These are phyloP conservation scores for Bimuria novae-zelandiae DNA, from an alignment of 2,329 filamentous ascomycete species.

Conservation along the genomic window DNA sequence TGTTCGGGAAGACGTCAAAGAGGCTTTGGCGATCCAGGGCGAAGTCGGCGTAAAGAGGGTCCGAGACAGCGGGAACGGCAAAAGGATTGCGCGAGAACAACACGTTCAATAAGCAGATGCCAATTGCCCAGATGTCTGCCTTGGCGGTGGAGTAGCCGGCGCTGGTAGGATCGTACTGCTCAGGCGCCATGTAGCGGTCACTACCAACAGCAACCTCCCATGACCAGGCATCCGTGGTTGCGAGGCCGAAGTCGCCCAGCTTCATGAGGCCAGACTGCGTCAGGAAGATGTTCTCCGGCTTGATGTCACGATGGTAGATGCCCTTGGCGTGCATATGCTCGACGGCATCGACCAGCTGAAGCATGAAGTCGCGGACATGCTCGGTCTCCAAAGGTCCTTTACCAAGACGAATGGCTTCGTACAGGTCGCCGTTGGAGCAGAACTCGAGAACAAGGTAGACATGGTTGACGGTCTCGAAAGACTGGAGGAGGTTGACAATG, in stretches of 20 bases:
- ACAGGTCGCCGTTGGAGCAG: constrained; percentile 92
- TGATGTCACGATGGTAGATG: constrained; percentile 97
- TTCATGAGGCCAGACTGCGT: constrained; percentile 87
- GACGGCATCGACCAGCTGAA: constrained; percentile 87
- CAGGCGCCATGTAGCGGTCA: constrained; percentile 98
- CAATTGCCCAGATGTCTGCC: constrained; percentile 96
- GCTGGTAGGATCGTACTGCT: constrained; percentile 90
- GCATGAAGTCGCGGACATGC: constrained; percentile 96
- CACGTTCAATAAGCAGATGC: constrained; percentile 94
- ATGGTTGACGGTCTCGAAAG: constrained; percentile 90
- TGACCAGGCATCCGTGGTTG: constrained; percentile 87
- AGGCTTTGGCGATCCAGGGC: constrained; percentile 90
- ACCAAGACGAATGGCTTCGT: constrained; percentile 91
- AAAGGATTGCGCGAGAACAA: constrained; percentile 97
- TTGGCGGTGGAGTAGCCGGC: constrained; percentile 89
- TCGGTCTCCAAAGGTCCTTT: constrained; percentile 92
- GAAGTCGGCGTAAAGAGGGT: constrained; percentile 92
- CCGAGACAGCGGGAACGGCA: constrained; percentile 84
- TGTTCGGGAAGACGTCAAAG: constrained; percentile 96
- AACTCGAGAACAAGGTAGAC: constrained; percentile 93
- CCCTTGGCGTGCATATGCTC: constrained; percentile 89
- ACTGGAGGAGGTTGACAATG: constrained; percentile 88
- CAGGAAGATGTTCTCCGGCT: constrained; percentile 98
- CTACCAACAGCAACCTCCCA: constrained; percentile 93
- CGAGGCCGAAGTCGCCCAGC: constrained; percentile 93